Conservation (phyloP, 169 alveolate species). For the Eimeria praecox region DNA sequence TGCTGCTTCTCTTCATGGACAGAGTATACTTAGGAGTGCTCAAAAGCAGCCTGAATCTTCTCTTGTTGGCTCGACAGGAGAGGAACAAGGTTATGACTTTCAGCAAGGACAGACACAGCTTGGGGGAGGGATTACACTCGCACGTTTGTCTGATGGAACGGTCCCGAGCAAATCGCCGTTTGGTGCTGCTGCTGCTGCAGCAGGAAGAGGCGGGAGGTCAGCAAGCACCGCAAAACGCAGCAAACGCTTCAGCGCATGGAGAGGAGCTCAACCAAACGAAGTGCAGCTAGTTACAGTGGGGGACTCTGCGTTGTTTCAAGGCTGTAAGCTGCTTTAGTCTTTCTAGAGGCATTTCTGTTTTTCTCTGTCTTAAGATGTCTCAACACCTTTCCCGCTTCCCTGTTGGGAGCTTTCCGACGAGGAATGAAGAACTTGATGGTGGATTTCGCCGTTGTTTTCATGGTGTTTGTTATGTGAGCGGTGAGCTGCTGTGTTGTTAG, state of each 20-base stretch:
- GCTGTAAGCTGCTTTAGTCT: constrained; percentile 22
- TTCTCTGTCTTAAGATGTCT: too few relatives aligned
- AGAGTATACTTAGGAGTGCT: not conserved
- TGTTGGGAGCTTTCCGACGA: too few relatives aligned
- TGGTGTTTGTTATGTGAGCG: too few relatives aligned
- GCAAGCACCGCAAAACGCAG: not conserved
- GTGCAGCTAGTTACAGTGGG: not conserved
- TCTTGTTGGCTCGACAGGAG: too few relatives aligned
- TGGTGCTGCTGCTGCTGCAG: not conserved
- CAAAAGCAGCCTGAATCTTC: not conserved
- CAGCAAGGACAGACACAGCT: constrained; percentile 1
- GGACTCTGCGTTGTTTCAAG: constrained; percentile 15
- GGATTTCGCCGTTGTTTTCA: too few relatives aligned
- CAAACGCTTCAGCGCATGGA: constrained; percentile 31
- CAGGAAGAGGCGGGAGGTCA: not conserved
- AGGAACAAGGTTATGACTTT: too few relatives aligned
- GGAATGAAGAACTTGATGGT: too few relatives aligned
- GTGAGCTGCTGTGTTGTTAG: not conserved
- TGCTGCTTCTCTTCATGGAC: not conserved
- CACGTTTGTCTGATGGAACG: not conserved
- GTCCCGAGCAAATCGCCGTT: not conserved
- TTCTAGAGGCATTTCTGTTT: too few relatives aligned
- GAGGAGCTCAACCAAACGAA: not conserved
- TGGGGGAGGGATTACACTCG: not conserved
- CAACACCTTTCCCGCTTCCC: too few relatives aligned